A percentile compares a stretch with the other conserved stretches of the same genome.
phyloP scores from a whole-genome alignment of 192 early-diverging fungal genomes.

The Thamnidium elegans region DNA sequence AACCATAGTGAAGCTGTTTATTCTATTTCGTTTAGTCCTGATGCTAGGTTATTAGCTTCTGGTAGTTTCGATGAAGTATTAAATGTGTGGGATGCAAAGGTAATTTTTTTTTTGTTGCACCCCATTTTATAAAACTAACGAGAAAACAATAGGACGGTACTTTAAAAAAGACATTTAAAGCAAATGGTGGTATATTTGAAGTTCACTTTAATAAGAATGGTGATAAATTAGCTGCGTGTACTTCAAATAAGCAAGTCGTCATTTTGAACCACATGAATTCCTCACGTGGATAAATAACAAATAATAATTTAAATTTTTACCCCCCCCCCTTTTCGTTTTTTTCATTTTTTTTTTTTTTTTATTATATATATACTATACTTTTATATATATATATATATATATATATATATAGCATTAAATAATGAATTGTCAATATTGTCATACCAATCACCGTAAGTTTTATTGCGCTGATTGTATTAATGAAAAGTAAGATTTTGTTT shows the following conservation, averaged over 20 bases:
- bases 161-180: conserved; percentile 52
- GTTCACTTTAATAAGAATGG: conserved; percentile 58
- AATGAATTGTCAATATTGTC: conserved; percentile 40
- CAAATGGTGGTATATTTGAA: conserved; percentile 58
- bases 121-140: neutral
- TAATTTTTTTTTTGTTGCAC: conserved; percentile 9
- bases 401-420: neutral
- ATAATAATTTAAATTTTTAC: conserved; percentile 1
- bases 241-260: conserved; percentile 47
- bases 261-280: conserved; percentile 12
- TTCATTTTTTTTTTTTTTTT: conserved; percentile 7
- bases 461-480: conserved; percentile 21
- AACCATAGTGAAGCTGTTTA: conserved; percentile 70
- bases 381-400: no score
- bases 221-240: conserved; percentile 54
- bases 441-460: conserved; percentile 27
- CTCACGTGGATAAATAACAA: neutral
- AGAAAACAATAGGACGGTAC: conserved; percentile 38
- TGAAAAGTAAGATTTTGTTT: conserved; percentile 23
- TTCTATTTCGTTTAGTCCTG: conserved; percentile 72
- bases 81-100: conserved; percentile 70
- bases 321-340: neutral
- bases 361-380: neutral
- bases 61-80: conserved; percentile 78
- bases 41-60: conserved; percentile 69